Conservation (phyloP, 2,329 filamentous ascomycete species). For the Apiospora rasikravindrae region DNA sequence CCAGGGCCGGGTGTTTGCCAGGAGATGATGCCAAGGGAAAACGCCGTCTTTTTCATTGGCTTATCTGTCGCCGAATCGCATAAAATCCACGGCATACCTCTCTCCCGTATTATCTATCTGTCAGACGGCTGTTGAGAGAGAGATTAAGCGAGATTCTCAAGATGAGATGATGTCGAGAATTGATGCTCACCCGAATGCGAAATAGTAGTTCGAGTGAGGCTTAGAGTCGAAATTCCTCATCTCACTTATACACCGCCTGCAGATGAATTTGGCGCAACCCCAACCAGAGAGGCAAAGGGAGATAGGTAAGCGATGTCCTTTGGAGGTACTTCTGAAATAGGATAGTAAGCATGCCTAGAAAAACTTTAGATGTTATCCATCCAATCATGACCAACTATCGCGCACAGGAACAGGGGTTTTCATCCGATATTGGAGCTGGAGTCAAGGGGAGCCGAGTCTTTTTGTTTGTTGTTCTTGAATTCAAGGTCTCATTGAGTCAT, state of each 20-base stretch:
- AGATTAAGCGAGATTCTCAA: background rate
- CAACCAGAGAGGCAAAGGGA: background rate
- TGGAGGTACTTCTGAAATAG: background rate
- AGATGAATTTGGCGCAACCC: background rate
- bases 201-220: background rate
- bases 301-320: background rate
- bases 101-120: background rate
- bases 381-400: background rate
- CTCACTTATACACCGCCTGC: background rate
- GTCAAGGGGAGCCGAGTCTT: background rate
- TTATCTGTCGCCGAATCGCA: background rate
- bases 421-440: background rate
- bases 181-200: background rate
- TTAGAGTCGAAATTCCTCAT: background rate
- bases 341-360: background rate
- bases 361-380: background rate
- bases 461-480: background rate
- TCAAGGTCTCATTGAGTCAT: conserved; percentile 4
- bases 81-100: background rate
- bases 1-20: background rate
- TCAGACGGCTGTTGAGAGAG: background rate
- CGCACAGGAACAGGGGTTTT: background rate
- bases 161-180: background rate
- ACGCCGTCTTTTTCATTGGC: background rate
- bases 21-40: background rate